Conservation (phyloP, 2,329 filamentous ascomycete species). For the Colletotrichum sp. region DNA sequence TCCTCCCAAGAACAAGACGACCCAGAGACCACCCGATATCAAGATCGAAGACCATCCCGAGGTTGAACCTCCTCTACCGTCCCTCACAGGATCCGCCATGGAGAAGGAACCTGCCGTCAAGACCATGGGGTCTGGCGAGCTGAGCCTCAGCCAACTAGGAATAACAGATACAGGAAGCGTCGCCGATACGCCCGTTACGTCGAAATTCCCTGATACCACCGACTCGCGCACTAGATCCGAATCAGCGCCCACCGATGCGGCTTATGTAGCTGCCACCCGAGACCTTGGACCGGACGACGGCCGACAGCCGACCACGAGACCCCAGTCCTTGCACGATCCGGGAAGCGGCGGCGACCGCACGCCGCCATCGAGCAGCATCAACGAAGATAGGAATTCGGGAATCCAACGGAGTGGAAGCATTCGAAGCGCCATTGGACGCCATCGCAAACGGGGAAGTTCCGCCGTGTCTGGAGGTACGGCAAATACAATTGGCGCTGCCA, state of each 20-base stretch:
- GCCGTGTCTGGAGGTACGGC: constrained; percentile 66
- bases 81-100: constrained; percentile 34
- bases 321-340: constrained; percentile 57
- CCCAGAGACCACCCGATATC: constrained; percentile 35
- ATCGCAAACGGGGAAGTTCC: constrained; percentile 84
- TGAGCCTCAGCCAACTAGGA: constrained; percentile 88
- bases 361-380: constrained; percentile 67
- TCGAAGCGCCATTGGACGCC: constrained; percentile 61
- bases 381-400: constrained; percentile 62
- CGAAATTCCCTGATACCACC: constrained; percentile 56
- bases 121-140: constrained; percentile 85
- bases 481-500: constrained; percentile 72
- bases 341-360: constrained; percentile 61
- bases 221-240: constrained; percentile 58
- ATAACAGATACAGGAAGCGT: constrained; percentile 66
- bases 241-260: constrained; percentile 58
- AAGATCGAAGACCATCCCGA: constrained; percentile 42
- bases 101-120: constrained; percentile 77
- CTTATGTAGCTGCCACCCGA: constrained; percentile 26
- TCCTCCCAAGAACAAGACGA: constrained; percentile 40
- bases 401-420: constrained; percentile 71
- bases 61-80: constrained; percentile 40
- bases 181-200: constrained; percentile 59
- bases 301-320: constrained; percentile 34
- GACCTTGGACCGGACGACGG: constrained; percentile 41